phyloP scores from a whole-genome alignment of 306 rosid genomes.

The Parietaria judaica region DNA sequence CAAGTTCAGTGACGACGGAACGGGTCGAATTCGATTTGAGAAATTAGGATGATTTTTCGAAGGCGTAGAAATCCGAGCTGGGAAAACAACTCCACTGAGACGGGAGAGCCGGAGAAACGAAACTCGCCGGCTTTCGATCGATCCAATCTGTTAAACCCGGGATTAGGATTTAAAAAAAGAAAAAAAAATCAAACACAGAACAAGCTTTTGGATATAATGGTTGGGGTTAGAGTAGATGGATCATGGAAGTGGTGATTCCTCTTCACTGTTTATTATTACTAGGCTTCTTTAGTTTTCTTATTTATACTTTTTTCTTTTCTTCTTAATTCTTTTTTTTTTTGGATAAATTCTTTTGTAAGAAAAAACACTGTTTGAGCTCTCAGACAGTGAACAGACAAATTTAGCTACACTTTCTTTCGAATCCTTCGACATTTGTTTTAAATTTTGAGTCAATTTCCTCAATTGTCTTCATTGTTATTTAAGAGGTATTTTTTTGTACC shows the following conservation, averaged over 20 bases:
- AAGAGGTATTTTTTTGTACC: neutral
- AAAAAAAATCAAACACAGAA: constrained; percentile 1
- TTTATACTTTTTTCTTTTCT: constrained; percentile 28
- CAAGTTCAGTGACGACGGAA: constrained; percentile 38
- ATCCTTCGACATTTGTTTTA: too few species aligned
- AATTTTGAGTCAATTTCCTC: neutral
- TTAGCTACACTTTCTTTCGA: constrained; percentile 10
- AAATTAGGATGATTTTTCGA: neutral
- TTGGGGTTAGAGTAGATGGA: neutral
- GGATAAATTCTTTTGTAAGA: constrained; percentile 68
- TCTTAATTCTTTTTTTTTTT: constrained; percentile 43
- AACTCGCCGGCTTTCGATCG: neutral
- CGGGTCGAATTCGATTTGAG: constrained; percentile 10
- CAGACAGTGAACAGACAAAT: constrained; percentile 20
- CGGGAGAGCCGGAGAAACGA: neutral
- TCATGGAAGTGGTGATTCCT: constrained; percentile 10
- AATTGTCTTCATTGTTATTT: neutral
- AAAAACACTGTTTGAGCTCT: constrained; percentile 22
- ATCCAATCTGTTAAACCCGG: constrained; percentile 17
- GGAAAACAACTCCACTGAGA: neutral
- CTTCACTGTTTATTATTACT: constrained; percentile 11
- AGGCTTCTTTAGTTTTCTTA: constrained; percentile 18
- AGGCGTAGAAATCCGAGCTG: neutral
- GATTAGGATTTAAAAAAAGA: constrained; percentile 1
- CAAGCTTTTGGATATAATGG: constrained; percentile 2